Percentiles rank a stretch among this genome's conserved stretches.
phyloP scores from a whole-genome alignment of 73 alveolate genomes.

The Uronychia binucleata region DNA sequence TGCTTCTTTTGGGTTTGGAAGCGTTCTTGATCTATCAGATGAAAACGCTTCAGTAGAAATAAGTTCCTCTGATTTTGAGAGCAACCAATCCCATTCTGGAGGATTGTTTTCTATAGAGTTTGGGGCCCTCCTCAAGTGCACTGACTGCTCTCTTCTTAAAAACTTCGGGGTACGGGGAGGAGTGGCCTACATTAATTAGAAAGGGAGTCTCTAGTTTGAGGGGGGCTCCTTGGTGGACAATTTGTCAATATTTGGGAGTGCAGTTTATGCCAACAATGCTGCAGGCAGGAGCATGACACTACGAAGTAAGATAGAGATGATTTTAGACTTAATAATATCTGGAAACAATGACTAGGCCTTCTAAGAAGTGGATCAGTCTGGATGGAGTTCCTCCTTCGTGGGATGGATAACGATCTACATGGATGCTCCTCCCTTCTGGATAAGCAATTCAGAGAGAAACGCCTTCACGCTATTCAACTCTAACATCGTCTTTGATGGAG shows the following conservation, averaged over 20 bases:
- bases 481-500: neutral
- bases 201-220: neutral
- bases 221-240: neutral
- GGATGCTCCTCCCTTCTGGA: neutral
- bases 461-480: neutral
- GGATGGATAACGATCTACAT: neutral
- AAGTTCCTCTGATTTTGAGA: too few species aligned
- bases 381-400: neutral
- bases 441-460: neutral
- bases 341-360: neutral
- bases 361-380: neutral
- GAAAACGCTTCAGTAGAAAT: too few species aligned
- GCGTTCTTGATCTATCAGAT: too few species aligned
- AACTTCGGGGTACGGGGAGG: neutral
- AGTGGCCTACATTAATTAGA: neutral
- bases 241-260: neutral
- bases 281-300: neutral
- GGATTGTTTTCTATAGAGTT: neutral
- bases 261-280: neutral
- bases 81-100: too few species aligned
- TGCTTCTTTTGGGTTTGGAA: too few species aligned
- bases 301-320: too few species aligned
- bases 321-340: neutral
- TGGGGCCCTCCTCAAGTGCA: neutral
- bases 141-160: neutral